Base-by-base conservation (phyloP, 164 flowering plant genomes). In the Protea cynaroides region DNA sequence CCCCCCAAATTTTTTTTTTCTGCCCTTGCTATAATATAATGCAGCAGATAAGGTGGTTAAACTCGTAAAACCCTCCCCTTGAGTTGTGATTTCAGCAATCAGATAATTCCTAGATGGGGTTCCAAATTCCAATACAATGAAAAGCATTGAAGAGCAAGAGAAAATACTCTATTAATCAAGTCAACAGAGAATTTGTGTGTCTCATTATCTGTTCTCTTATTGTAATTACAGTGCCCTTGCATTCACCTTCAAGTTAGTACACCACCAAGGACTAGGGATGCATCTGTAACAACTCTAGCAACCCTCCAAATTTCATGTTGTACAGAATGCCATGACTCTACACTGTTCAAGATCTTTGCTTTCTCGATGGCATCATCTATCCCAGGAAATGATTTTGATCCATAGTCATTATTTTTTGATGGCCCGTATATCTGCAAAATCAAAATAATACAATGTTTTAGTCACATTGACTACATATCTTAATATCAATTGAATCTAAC, bases 251-350 rank as follows among this genome's bases (percentile, higher is more conserved):
- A 85, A 60, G 85, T 88, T 54, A 88, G 61, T 65, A 73, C 52
- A 22, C 89, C 89, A 44, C 43, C 62, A 49, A 88, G 85, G 64
- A 85, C 82, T 62, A 76, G 75, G 3, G 91, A 73, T 59, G 83
- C 89, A 21, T 88, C 83, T 62, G 67, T 82, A 58, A 88, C 65
- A 36, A 72, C 91, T 74, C 95, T 83, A 18, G 91, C 74, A 58
- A 79, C 89, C 75, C 89, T 78, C 89, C 89, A 86, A 49, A 88
- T 65, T 77, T 86, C 81, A 71, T 84, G 95, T 66, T 86, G 91
- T 40, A 84, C 88, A 29, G 15, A 29, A 38, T 29, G 70, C 91
- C 91, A 86, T 17, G 86, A 72, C 22, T 84, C 83, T 44, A 38
- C 0, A 0, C 84, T 75, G 67, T 78, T 81, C 65, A 74, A 59